Evolutionary conservation across 352 stramenopile genomes (phyloP).

Genomic region (Plasmopara viticola): DNA sequence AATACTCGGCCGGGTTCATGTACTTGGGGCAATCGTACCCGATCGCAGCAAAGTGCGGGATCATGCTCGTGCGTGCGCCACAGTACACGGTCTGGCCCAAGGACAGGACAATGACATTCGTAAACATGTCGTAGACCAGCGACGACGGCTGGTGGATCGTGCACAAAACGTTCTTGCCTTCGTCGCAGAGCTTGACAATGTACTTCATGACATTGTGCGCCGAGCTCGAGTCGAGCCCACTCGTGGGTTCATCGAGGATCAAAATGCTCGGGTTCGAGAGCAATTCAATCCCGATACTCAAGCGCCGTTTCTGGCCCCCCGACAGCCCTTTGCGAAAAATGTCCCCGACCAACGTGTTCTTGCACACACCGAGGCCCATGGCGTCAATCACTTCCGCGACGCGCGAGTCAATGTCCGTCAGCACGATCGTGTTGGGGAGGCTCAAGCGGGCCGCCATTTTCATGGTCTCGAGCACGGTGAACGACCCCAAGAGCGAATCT

Average conservation of each 20-base stretch:
- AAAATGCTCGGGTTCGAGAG: conserved; percentile 66
- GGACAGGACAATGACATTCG: conserved; percentile 46
- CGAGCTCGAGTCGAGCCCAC: conserved; percentile 30
- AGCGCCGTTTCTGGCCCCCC: conserved; percentile 69
- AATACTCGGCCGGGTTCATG: conserved; percentile 54
- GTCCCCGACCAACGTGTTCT: conserved; percentile 60
- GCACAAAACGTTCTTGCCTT: conserved; percentile 58
- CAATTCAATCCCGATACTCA: conserved; percentile 77
- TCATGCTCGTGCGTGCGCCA: conserved; percentile 33
- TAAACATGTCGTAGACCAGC: conserved; percentile 28
- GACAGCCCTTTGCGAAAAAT: conserved; percentile 71
- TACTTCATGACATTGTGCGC: conserved; percentile 21
- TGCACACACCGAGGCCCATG: conserved; percentile 41
- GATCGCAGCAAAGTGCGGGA: conserved; percentile 31
- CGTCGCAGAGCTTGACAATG: conserved; percentile 12
- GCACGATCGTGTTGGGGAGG: conserved; percentile 31
- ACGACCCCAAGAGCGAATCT: conserved; percentile 53
- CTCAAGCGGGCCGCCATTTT: conserved; percentile 51
- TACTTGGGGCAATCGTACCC: conserved; percentile 37
- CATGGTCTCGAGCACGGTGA: conserved; percentile 66
- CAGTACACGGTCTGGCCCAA: conserved; percentile 77
- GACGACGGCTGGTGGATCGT: conserved; percentile 89
- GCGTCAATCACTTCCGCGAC: conserved; percentile 49
- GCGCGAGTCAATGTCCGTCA: conserved; percentile 20
- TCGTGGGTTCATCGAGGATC: conserved; percentile 81